These are phyloP conservation scores for Durotheca rogersii DNA, from an alignment of 495 filamentous ascomycete genomes.

Conservation along the genomic window DNA sequence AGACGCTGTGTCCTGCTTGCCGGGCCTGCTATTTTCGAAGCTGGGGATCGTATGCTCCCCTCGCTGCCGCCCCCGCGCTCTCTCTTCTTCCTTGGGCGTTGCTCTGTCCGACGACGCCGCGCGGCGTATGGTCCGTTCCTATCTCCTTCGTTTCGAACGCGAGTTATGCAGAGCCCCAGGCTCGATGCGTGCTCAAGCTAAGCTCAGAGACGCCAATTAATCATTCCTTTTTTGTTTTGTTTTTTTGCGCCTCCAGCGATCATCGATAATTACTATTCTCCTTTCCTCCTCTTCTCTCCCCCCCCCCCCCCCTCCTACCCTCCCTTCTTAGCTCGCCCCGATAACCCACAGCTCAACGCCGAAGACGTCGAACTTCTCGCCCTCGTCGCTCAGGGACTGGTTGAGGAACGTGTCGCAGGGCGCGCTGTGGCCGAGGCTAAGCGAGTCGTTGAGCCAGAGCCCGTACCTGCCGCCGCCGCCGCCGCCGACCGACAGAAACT, in stretches of 20 bases:
- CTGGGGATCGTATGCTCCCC: too few species aligned
- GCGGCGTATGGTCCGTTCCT: too few species aligned
- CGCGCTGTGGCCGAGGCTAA: conserved; percentile 82
- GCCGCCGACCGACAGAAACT: conserved; percentile 83
- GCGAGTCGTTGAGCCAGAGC: conserved; percentile 85
- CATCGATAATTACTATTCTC: not conserved
- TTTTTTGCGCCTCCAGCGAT: not conserved
- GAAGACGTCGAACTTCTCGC: conserved; percentile 86
- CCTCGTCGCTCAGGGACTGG: conserved; percentile 91
- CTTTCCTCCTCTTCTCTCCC: not conserved
- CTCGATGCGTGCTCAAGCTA: too few species aligned
- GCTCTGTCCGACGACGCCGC: too few species aligned
- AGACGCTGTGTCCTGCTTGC: too few species aligned
- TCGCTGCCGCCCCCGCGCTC: too few species aligned
- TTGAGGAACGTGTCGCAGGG: conserved; percentile 90
- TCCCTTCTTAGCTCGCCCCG: conserved; percentile 39
- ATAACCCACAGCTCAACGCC: conserved; percentile 94
- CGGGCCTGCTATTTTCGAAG: too few species aligned
- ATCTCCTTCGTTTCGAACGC: too few species aligned
- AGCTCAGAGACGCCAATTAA: too few species aligned
- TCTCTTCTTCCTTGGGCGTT: too few species aligned
- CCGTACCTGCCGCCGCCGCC: conserved; percentile 87
- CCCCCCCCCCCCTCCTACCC: not conserved
- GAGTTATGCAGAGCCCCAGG: too few species aligned
- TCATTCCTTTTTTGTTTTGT: too few species aligned